Evolutionary conservation across 2,329 filamentous ascomycete genomes (phyloP), one percentile per base, ranked within the genome.

Genomic region (Coleophoma eucalyptorum): DNA sequence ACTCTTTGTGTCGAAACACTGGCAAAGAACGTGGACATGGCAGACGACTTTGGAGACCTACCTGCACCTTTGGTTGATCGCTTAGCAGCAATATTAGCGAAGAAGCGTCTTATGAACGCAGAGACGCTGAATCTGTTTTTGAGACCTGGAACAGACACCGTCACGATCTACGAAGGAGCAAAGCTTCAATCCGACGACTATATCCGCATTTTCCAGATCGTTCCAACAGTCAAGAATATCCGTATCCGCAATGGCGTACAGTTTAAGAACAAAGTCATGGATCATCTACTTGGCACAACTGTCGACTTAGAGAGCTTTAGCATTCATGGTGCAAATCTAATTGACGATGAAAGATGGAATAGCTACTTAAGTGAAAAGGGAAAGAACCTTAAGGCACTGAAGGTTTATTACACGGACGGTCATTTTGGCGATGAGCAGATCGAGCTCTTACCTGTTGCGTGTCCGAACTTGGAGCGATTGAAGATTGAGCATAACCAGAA

Each of bases 191-290:
- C 81, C 2, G 81, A 91, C 57, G 90, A 97, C 62, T 91, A 87
- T 57, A 79, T 89, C 44, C 81, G 85, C 56, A 89, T 96, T 40
- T 91, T 97, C 55, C 86, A 90, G 47, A 78, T 83, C 3, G 84
- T 88, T 51, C 83, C 89, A 0, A 76, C 76, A 5, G 72, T 96
- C 49, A 82, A 82, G 60, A 79, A 78, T 41, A 76, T 97, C 50
- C 87, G 90, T 57, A 72, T 96, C 11, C 84, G 87, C 45, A 93
- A 92, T 62, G 90, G 86, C n/a, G 89, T 94, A 46, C 92, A 96
- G 64, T 87, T 97, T 75, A 96, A 96, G 68, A 88, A 97, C 62
- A 76, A 77, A 37, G 87, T 91, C 40, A 79, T 97, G 68, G 81
- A 90, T 48, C 96, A 93, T 66, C 80, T 97, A 62, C 74, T 89